Evolutionary conservation across 1,284 basidiomycete genomes (phyloP).

Genomic region (Crocinoboletus sp.): DNA sequence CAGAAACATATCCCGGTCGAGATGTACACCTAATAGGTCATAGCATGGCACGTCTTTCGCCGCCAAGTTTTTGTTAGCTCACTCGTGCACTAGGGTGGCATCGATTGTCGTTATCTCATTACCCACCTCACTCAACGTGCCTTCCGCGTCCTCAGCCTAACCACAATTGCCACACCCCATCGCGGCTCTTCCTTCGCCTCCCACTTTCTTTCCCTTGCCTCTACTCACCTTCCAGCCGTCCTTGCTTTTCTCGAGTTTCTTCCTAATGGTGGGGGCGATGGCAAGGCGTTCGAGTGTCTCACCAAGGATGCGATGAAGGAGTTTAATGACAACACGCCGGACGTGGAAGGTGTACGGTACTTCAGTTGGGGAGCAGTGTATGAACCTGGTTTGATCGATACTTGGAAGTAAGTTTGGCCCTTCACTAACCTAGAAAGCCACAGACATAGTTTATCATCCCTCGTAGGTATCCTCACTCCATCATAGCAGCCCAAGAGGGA

Average conservation of each 20-base stretch:
- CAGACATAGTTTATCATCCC: not conserved
- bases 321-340: constrained; percentile 85
- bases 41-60: constrained; percentile 66
- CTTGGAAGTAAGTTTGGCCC: constrained; percentile 60
- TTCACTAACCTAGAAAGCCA: not conserved
- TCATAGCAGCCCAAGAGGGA: constrained; percentile 86
- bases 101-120: constrained; percentile 88
- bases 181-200: constrained; percentile 93
- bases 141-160: constrained; percentile 74
- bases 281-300: constrained; percentile 85
- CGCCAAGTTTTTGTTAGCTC: constrained; percentile 6
- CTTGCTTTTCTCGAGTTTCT: constrained; percentile 71
- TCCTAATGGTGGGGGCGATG: constrained; percentile 81
- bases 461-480: constrained; percentile 68
- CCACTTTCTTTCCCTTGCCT: constrained; percentile 82
- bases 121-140: constrained; percentile 63
- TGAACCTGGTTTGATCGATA: constrained; percentile 83
- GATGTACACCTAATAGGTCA: constrained; percentile 88
- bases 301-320: constrained; percentile 81
- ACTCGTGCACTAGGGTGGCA: constrained; percentile 62
- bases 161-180: constrained; percentile 93
- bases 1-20: constrained; percentile 72
- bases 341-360: constrained; percentile 76
- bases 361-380: constrained; percentile 93
- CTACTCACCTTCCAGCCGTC: constrained; percentile 60